Conservation (phyloP, 805 yeast species). For the Candida maris region DNA sequence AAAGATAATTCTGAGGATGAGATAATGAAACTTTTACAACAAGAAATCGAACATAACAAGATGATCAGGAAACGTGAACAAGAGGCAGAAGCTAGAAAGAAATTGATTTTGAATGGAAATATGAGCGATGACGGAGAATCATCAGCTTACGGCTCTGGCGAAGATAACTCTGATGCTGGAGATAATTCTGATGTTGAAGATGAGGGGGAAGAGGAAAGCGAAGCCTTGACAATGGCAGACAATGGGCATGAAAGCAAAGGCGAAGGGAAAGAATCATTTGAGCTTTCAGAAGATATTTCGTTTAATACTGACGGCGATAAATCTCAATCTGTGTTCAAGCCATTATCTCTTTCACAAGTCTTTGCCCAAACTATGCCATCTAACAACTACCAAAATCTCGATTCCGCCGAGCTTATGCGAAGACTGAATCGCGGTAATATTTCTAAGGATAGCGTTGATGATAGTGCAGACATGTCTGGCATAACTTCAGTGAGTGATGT, state of each 20-base stretch:
- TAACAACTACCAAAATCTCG: slow-evolving; percentile 18
- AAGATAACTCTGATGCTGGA: slow-evolving; percentile 17
- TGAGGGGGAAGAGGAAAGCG: slow-evolving; percentile 24
- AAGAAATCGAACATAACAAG: slow-evolving; percentile 19
- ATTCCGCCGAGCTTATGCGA: slow-evolving; percentile 14
- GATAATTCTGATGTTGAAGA: slow-evolving; percentile 24
- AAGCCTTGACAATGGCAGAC: slow-evolving; percentile 12
- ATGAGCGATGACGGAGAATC: slow-evolving; percentile 31
- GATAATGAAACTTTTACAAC: slow-evolving; percentile 22
- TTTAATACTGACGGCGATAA: slow-evolving; percentile 12
- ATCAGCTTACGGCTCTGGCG: slow-evolving; percentile 26
- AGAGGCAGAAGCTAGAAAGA: slow-evolving; percentile 13
- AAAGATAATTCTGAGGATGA: slow-evolving; percentile 13
- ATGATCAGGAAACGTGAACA: slow-evolving; percentile 13
- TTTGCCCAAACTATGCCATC: slow-evolving; percentile 23
- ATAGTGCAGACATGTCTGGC: slow-evolving; percentile 19
- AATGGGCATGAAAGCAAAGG: slow-evolving; percentile 10
- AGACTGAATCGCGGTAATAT: slow-evolving; percentile 16
- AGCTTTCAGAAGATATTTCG: slow-evolving; percentile 1
- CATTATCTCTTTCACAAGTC: slow-evolving; percentile 24
- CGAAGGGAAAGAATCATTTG: slow-evolving; percentile 1
- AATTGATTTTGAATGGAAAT: slow-evolving; percentile 17
- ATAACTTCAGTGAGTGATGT: slow-evolving; percentile 1
- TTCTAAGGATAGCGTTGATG: slow-evolving; percentile 10
- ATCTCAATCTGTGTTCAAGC: slow-evolving; percentile 5